Evolutionary conservation across 768 basidiomycete species (phyloP).

Genomic region (Rhodocollybia butyracea): DNA sequence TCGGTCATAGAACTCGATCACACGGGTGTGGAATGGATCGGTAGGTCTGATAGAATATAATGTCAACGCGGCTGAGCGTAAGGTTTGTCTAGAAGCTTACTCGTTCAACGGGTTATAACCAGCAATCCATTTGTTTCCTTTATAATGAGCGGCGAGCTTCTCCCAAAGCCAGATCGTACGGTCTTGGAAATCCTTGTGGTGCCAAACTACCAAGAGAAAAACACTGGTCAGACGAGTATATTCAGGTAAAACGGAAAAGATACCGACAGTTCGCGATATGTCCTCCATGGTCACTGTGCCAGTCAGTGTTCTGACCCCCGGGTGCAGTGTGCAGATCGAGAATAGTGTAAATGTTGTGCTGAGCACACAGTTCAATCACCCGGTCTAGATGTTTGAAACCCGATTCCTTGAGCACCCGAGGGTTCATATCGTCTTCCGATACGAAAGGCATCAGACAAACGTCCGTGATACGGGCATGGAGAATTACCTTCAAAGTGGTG

Average conservation of each 20-base stretch:
- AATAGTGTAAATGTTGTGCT: conserved; percentile 76
- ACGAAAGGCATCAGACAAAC: background rate
- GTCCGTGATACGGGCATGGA: background rate
- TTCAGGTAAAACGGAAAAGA: background rate
- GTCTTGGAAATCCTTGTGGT: conserved; percentile 84
- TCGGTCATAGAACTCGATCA: conserved; percentile 66
- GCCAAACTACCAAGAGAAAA: conserved; percentile 51
- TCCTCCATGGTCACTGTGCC: conserved; percentile 74
- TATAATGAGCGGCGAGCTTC: conserved; percentile 73
- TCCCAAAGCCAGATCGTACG: conserved; percentile 76
- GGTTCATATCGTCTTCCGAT: conserved; percentile 63
- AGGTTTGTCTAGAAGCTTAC: conserved; percentile 6
- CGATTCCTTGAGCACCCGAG: conserved; percentile 66
- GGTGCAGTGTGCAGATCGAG: conserved; percentile 79
- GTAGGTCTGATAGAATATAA: conserved; percentile 34
- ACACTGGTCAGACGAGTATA: background rate
- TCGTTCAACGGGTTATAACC: conserved; percentile 89
- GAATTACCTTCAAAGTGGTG: conserved; percentile 60
- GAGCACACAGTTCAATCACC: conserved; percentile 72
- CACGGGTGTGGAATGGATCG: conserved; percentile 60
- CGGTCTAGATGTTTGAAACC: conserved; percentile 84
- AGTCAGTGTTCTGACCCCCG: conserved; percentile 74
- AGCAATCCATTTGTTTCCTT: conserved; percentile 76
- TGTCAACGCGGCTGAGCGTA: background rate
- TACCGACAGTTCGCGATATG: conserved; percentile 59